Evolutionary conservation across 2,329 filamentous ascomycete genomes (phyloP), one percentile per base, ranked within the genome.

Genomic region (Plectosphaerella plurivora): DNA sequence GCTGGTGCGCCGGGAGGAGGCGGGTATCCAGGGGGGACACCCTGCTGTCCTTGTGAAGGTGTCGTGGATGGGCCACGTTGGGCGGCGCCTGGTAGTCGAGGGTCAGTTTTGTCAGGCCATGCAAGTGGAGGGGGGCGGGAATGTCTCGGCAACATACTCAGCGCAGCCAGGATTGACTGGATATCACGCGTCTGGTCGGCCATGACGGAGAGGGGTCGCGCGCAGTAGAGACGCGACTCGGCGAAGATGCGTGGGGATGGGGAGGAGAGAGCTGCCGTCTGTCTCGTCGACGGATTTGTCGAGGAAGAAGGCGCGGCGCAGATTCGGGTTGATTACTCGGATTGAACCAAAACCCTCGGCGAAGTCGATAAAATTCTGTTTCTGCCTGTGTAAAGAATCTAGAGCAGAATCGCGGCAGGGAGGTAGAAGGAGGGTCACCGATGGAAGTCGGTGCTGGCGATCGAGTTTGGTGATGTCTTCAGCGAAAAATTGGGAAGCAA

Each of bases 111-210:
- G 45, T 24, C 24, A 65, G 60, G 52, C 28, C 28, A 42, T 54
- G 24, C 53, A 50, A 35, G 45, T 44, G 51, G 45, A 47, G 52
- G 42, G 33, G 11, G 24, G 12, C 15, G 54, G 16, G n/a, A 53
- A 47, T 50, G 52, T 52, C 45, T 45, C 53, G 47, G 50, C 53
- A 51, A 63, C 73, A 61, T 70, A 77, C 74, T 74, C 51, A 78
- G 67, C 55, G 75, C 75, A 52, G 75, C 75, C 57, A 78, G 66
- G 54, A 78, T 76, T 55, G 73, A 74, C 61, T 75, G 68, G 53
- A 75, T 74, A 52, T 71, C 68, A 47, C 68, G 69, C 45, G 68
- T 66, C 45, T 67, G 60, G 46, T 73, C 69, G 41, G 70, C 67
- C 70, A 73, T 73, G 55, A 41, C 62, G 33, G 53, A 22, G 11